Base-by-base conservation (phyloP, 352 stramenopile species). In the Globisporangium ultimum region DNA sequence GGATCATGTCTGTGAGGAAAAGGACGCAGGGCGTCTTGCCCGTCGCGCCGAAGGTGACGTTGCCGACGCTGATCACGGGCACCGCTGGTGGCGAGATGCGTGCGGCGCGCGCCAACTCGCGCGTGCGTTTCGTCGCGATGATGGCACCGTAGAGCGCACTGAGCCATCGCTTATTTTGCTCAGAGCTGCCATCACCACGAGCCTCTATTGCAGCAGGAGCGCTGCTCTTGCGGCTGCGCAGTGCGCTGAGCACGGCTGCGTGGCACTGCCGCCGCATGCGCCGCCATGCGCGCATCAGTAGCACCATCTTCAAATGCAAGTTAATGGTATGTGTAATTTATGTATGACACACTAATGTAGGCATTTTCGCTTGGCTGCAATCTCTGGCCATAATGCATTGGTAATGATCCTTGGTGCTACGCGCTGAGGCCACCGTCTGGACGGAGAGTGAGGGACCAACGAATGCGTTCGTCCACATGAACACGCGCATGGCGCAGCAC, bases 41-140 rank as follows among this genome's bases (percentile, higher is more conserved):
- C 4, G 80, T 91, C n/a, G 74, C 80, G 2, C 80, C 80, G 42
- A 88, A 89, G 2, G 80, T 91, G 54, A 84, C 48, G 66, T 91
- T 91, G 28, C 80, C 80, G 22, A 89, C 73, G 45, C 77, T 87
- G n/a, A 91, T 62, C 15, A 87, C 73, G 8, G 70, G 76, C 43
- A 91, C 46, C 8, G 47, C 24, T 0, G 48, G 56, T 9, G 67
- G 60, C n/a, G 60, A 55, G 40, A 88, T 67, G 20, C 67, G 73
- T 28, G 67, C 41, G 1, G 63, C 32, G 0, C 28, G 15, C 36
- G 65, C 43, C 45, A 62, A 17, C 21, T 80, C 75, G 18, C 60
- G 59, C 24, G 13, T 32, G 15, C 78, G 66, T 63, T 77, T 84
- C 32, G 58, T 45, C 11, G 49, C 48, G 18, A 88, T 24, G 45